These are phyloP conservation scores for Globisporangium spinosum DNA, from an alignment of 352 stramenopile species.

Conservation along the genomic window DNA sequence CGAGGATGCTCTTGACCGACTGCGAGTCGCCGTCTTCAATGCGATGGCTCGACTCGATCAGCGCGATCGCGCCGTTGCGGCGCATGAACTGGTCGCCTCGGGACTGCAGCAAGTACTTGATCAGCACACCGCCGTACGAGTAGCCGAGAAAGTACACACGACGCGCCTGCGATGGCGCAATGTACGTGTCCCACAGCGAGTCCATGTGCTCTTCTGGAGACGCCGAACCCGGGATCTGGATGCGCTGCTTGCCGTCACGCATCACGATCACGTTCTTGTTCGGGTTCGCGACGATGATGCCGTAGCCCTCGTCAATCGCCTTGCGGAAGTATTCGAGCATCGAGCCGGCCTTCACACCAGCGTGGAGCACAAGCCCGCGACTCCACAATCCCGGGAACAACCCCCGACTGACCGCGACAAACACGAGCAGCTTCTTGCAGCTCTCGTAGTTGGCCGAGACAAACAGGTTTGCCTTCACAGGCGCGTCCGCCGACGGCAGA, in stretches of 20 bases:
- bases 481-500: constrained; percentile 59
- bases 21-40: constrained; percentile 85
- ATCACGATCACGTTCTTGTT: constrained; percentile 89
- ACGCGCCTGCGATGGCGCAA: constrained; percentile 44
- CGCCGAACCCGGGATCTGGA: constrained; percentile 80
- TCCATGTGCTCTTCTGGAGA: constrained; percentile 88
- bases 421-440: constrained; percentile 80
- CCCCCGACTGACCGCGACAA: constrained; percentile 78
- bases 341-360: constrained; percentile 80
- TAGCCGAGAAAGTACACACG: constrained; percentile 88
- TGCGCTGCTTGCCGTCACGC: constrained; percentile 71
- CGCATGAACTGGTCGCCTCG: constrained; percentile 84
- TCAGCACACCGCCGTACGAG: constrained; percentile 84
- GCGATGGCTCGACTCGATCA: constrained; percentile 86
- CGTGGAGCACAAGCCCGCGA: constrained; percentile 77
- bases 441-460: constrained; percentile 79
- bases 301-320: constrained; percentile 79
- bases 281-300: constrained; percentile 86
- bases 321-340: constrained; percentile 90
- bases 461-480: constrained; percentile 83
- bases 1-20: constrained; percentile 83
- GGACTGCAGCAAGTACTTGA: constrained; percentile 88
- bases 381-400: constrained; percentile 86
- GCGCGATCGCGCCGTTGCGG: constrained; percentile 78
- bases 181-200: constrained; percentile 84